phyloP scores from a whole-genome alignment of 208 protist genomes.

The Angomonas ambiguus region DNA sequence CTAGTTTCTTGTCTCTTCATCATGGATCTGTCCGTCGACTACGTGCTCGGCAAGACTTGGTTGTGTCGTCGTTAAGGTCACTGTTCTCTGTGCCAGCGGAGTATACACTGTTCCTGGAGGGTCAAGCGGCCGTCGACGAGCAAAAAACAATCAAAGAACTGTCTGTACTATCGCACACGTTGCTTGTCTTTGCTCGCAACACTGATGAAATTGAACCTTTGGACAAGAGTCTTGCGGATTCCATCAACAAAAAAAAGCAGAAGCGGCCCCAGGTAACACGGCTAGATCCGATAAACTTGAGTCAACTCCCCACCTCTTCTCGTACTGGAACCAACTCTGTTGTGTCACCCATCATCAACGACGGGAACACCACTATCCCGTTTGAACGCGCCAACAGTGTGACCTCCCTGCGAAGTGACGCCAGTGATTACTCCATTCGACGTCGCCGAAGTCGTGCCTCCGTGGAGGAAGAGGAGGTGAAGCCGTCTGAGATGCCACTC shows the following conservation, averaged over 20 bases:
- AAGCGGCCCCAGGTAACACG: too few species aligned
- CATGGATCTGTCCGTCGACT: not conserved
- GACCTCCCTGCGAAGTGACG: not conserved
- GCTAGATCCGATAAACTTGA: too few species aligned
- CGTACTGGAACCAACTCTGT: not conserved
- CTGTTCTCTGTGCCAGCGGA: not conserved
- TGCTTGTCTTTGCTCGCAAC: too few species aligned
- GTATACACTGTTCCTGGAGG: not conserved
- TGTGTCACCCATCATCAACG: not conserved
- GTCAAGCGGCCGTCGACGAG: not conserved
- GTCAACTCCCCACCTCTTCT: too few species aligned
- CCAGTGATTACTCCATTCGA: not conserved
- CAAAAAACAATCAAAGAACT: not conserved
- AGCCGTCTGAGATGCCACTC: not conserved
- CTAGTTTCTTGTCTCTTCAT: not conserved
- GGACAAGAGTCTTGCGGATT: too few species aligned
- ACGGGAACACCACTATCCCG: not conserved
- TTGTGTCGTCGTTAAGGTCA: not conserved
- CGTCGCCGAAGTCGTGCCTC: not conserved
- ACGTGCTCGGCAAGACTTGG: not conserved
- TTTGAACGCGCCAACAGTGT: not conserved
- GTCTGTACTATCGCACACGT: not conserved
- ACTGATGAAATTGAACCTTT: too few species aligned
- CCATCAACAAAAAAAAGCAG: too few species aligned
- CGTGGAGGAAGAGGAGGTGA: not conserved